Evolutionary conservation across 352 stramenopile species (phyloP), one percentile per base, ranked within the genome.

Genomic region (Globisporangium recalcitrans): DNA sequence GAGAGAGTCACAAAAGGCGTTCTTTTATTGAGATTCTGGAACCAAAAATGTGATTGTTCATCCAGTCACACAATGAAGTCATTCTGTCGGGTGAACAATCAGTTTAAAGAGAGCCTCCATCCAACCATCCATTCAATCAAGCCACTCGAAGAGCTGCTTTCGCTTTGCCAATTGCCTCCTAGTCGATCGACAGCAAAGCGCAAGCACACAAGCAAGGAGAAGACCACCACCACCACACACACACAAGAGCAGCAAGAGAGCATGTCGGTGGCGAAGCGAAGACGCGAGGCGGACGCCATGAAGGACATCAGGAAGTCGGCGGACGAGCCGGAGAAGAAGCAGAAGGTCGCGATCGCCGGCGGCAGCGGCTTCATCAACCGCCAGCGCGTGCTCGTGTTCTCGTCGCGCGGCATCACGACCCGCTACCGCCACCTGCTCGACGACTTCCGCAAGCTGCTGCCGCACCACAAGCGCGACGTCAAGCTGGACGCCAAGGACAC

Each of bases 381-480:
- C 73, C 90, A 98, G 76, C 88, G 92, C 32, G 87, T 96, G 67
- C 82, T 98, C 32, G 88, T 98, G 52, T 95, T 98, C 64, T 95
- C 80, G 59, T 97, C 90, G 64, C 87, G 92, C 21, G 92, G 92
- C 60, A 94, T 97, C 72, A 97, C 81, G 58, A 96, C 96, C 16
- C 87, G 97, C 47, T 99, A 98, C 75, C 88, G 98, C 51, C 97
- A 99, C 77, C 74, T 99, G 42, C 78, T 99, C 62, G 96, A 99
- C 71, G 97, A 99, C 76, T 89, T 99, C 58, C 88, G 95, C 42
- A 98, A 97, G 65, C 75, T 99, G 11, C 72, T 99, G 67, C 97
- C 97, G 22, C 97, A 99, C 75, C 90, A 98, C 83, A 99, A 99
- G 81, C 98, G 97, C 64, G 98, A 99, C 71, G 95, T 97, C 46